phyloP scores from a whole-genome alignment of 1,284 basidiomycete species.

The Kalmanozyma brasiliensis region DNA sequence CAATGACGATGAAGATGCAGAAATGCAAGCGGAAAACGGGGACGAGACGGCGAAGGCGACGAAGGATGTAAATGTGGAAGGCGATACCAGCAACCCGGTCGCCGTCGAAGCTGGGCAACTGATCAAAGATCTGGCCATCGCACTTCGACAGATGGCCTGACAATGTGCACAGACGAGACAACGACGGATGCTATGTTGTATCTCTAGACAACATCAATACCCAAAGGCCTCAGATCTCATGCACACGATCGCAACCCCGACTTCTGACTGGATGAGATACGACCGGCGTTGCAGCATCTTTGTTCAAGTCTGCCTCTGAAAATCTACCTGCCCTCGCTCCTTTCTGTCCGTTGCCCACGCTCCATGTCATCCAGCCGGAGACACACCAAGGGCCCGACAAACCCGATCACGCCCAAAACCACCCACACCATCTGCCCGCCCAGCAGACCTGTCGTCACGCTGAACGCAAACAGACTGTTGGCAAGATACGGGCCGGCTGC shows the following conservation, averaged over 20 bases:
- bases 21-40: slow-evolving; percentile 73
- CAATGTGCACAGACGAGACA: no score
- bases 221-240: no score
- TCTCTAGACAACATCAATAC: no score
- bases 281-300: no score
- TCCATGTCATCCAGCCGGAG: slow-evolving; percentile 27
- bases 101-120: slow-evolving; percentile 39
- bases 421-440: slow-evolving; percentile 56
- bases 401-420: slow-evolving; percentile 19
- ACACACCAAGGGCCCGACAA: slow-evolving; percentile 16
- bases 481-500: slow-evolving; percentile 49
- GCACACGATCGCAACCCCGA: no score
- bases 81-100: slow-evolving; percentile 8
- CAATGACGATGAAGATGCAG: slow-evolving; percentile 74
- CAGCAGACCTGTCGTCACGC: slow-evolving; percentile 30
- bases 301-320: background rate
- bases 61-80: background rate
- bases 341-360: no score
- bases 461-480: slow-evolving; percentile 49
- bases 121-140: slow-evolving; percentile 40
- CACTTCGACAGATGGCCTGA: slow-evolving; percentile 32
- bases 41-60: background rate
- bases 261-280: no score
- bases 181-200: no score
- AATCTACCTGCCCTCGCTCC: no score